phyloP scores from a whole-genome alignment of 1,139 yeast species.

The Wickerhamiella pararugosa region DNA sequence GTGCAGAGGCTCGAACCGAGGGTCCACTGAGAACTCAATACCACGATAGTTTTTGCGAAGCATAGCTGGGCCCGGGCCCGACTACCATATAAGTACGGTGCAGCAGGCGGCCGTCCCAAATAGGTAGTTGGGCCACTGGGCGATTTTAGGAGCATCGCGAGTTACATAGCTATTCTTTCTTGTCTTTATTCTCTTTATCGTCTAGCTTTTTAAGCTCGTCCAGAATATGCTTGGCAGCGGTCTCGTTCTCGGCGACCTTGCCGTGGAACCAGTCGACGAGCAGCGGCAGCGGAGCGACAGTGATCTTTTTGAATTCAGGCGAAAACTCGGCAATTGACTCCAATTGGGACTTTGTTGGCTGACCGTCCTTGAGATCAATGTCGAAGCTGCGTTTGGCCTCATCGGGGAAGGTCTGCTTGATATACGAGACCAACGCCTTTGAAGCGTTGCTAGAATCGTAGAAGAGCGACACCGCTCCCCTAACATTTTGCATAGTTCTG shows the following conservation, averaged over 20 bases:
- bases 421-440: constrained; percentile 15
- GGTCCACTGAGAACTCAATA: constrained; percentile 42
- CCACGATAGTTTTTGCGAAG: constrained; percentile 13
- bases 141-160: too few relatives aligned
- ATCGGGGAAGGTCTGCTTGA: constrained; percentile 16
- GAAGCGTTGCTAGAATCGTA: constrained; percentile 16
- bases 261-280: constrained; percentile 26
- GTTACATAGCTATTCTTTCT: too few relatives aligned
- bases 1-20: constrained; percentile 42
- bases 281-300: constrained; percentile 9
- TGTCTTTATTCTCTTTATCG: constrained; percentile 6
- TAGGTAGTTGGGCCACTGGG: too few relatives aligned
- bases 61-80: not conserved
- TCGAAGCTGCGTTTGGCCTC: constrained; percentile 19
- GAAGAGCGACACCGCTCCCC: constrained; percentile 12
- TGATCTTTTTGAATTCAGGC: constrained; percentile 19
- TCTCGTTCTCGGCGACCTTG: constrained; percentile 26
- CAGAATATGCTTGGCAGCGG: constrained; percentile 25
- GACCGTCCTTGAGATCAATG: constrained; percentile 21
- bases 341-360: constrained; percentile 23
- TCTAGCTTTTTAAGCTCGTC: constrained; percentile 13
- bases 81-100: too few relatives aligned
- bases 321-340: constrained; percentile 15
- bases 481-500: constrained; percentile 12
- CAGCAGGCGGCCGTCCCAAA: too few relatives aligned